Evolutionary conservation across 768 basidiomycete species (phyloP).

Genomic region (Suillus alpinus): DNA sequence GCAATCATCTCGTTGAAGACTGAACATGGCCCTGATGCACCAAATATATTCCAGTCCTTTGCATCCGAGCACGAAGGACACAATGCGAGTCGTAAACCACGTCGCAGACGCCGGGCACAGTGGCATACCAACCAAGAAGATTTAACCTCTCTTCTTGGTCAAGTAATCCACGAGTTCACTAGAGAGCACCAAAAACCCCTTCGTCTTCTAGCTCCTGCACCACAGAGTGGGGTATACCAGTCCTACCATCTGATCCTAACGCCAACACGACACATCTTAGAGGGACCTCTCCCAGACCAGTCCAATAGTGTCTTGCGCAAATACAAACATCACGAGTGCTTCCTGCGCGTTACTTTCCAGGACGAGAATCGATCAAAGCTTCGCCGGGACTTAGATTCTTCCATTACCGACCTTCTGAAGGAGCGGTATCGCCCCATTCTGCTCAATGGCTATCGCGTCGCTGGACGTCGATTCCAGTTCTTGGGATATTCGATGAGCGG

Average conservation of each 20-base stretch:
- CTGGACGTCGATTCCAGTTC: conserved; percentile 43
- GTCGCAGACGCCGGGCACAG: background rate
- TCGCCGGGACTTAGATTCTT: conserved; percentile 28
- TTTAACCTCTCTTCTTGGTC: conserved; percentile 9
- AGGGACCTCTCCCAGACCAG: conserved; percentile 38
- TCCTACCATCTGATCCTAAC: conserved; percentile 40
- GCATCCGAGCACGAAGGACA: conserved; percentile 19
- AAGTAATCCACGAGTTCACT: conserved; percentile 17
- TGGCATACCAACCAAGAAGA: conserved; percentile 12
- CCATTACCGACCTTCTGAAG: conserved; percentile 31
- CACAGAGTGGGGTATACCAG: conserved; percentile 22
- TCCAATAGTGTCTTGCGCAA: conserved; percentile 37
- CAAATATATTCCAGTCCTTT: conserved; percentile 23
- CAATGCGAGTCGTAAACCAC: background rate
- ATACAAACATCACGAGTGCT: conserved; percentile 38
- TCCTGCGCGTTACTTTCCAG: conserved; percentile 47
- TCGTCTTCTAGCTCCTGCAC: conserved; percentile 22
- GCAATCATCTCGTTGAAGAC: conserved; percentile 20
- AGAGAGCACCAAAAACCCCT: conserved; percentile 24
- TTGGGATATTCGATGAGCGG: conserved; percentile 56
- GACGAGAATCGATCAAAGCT: conserved; percentile 43
- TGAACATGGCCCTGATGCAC: conserved; percentile 12
- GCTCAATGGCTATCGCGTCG: conserved; percentile 34
- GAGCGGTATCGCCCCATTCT: conserved; percentile 35
- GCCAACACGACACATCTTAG: conserved; percentile 36